Base-by-base conservation (phyloP, 2,329 filamentous ascomycete species). In the Cladophialophora bantiana region DNA sequence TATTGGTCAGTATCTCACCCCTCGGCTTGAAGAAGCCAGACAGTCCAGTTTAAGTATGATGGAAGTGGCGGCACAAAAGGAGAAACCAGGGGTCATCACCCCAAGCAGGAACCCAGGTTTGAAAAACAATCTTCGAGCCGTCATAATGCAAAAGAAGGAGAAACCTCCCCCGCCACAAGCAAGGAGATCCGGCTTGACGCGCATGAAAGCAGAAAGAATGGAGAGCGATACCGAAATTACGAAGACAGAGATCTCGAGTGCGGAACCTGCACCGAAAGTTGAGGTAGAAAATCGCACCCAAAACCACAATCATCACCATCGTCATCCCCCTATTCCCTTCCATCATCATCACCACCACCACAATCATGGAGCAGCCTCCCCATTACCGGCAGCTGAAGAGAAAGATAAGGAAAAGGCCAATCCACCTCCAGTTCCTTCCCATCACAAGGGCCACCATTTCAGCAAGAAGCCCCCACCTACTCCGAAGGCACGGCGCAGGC, bases 21-120 rank as follows among this genome's bases (percentile, higher is more conserved):
- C 71, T 31, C 71, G 72, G 80, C 82, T 94, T 3, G 86, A 88
- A 1, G 83, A 86, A 1, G 87, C 91, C 59, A 86, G 85, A n/a
- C 86, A 86, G 56, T 96, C 92, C 75, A 88, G 85, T 73, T 82
- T 92, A 70, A 94, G 91, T 74, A 90, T 95, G 55, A 83, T 88
- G 38, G 90, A 95, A 73, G 88, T 96, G 50, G 92, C 93, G 6
- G 87, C 88, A 10, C 90, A 93, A 53, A 92, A 85, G 76, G 92
- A 94, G 78, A 93, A 91, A 77, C 92, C 92, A 0, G 92, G 91
- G 0, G 88, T 94, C 26, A 89, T 93, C 73, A 93, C 92, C 18
- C 92, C 92, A 5, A 93, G 91, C 75, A 85, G 89, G 55, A 79
- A 77, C 70, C 73, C 68, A 56, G 73, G 62, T 61, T 60, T 64